phyloP scores from a whole-genome alignment of 169 alveolate species.

The Plasmodium berghei region DNA sequence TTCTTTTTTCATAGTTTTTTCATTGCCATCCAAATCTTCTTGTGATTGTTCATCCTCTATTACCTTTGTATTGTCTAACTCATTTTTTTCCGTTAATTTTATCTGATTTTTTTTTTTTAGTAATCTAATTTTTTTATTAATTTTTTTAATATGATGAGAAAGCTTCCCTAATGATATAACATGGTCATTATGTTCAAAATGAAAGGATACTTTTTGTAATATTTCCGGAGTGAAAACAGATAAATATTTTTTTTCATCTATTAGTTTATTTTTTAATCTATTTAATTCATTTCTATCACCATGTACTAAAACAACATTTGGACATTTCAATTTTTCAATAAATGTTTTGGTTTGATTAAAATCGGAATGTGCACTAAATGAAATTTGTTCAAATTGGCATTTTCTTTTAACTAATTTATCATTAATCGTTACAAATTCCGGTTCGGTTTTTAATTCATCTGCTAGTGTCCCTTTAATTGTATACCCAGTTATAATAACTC shows the following conservation, averaged over 20 bases:
- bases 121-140: slow-evolving; percentile 3
- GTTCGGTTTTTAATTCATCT: slow-evolving; percentile 94
- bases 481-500: slow-evolving; percentile 97
- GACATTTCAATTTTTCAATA: slow-evolving; percentile 92
- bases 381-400: slow-evolving; percentile 93
- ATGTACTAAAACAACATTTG: slow-evolving; percentile 96
- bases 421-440: slow-evolving; percentile 89
- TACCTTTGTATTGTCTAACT: background rate
- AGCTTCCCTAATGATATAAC: slow-evolving; percentile 41
- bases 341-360: slow-evolving; percentile 95
- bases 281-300: slow-evolving; percentile 95
- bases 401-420: slow-evolving; percentile 90
- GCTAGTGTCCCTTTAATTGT: slow-evolving; percentile 98
- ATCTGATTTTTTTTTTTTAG: background rate
- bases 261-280: slow-evolving; percentile 85
- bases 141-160: slow-evolving; percentile 25
- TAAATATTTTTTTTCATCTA: slow-evolving; percentile 77
- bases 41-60: background rate
- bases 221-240: slow-evolving; percentile 83
- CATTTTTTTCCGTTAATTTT: background rate
- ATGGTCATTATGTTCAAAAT: slow-evolving; percentile 63
- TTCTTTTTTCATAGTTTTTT: background rate
- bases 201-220: slow-evolving; percentile 77
- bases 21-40: background rate
- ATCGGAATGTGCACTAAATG: slow-evolving; percentile 97